Conservation (phyloP, 345 rosid species). For the Eucalyptus cloeziana region DNA sequence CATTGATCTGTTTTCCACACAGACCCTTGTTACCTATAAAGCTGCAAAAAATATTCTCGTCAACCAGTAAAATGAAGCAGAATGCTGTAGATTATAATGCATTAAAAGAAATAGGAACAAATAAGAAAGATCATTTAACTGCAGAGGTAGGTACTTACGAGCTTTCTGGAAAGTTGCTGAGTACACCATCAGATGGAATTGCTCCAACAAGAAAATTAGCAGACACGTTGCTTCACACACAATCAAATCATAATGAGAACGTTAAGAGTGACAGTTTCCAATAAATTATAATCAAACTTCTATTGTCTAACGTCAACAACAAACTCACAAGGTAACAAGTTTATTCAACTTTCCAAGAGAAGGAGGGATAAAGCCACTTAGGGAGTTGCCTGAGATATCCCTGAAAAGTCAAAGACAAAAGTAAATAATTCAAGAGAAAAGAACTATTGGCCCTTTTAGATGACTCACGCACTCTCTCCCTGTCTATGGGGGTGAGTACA, state of each 20-base stretch:
- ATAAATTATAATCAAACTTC: background rate
- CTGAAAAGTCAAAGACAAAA: conserved; percentile 14
- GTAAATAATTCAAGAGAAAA: background rate
- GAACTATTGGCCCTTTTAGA: background rate
- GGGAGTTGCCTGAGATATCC: conserved; percentile 74
- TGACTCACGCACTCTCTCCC: background rate
- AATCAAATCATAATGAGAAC: background rate
- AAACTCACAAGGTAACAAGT: conserved; percentile 62
- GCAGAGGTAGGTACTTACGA: conserved; percentile 44
- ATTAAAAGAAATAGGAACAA: background rate
- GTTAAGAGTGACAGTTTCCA: background rate
- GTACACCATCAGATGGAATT: conserved; percentile 72
- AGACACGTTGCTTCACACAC: conserved; percentile 63
- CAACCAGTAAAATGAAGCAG: background rate
- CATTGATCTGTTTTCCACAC: conserved; percentile 79
- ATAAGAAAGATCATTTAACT: background rate
- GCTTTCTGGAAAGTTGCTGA: conserved; percentile 39
- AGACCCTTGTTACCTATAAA: conserved; percentile 65
- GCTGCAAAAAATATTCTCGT: conserved; percentile 15
- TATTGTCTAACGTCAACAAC: background rate
- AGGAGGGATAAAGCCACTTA: conserved; percentile 65
- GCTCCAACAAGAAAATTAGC: conserved; percentile 78
- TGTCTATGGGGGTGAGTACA: background rate
- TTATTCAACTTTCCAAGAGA: conserved; percentile 61
- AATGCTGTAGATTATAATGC: background rate